Evolutionary conservation across 2,329 filamentous ascomycete genomes (phyloP).

Genomic region (Alternaria hordeiaustralica): DNA sequence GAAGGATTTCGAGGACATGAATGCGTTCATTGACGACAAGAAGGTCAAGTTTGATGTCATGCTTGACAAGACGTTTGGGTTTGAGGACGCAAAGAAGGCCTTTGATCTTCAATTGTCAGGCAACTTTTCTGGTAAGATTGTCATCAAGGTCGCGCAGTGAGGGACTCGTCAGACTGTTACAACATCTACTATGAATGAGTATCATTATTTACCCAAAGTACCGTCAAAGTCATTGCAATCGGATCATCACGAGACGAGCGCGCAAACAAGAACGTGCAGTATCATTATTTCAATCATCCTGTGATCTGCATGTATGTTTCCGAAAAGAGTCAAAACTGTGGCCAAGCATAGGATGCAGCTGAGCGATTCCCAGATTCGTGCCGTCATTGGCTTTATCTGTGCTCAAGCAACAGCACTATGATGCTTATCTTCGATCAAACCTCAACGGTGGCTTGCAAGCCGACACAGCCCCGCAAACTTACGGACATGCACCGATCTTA

Average conservation of each 20-base stretch:
- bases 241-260: no score
- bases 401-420: neutral
- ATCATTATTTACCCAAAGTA: neutral
- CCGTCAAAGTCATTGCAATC: no score
- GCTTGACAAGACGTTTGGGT: conserved; percentile 44
- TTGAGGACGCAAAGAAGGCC: conserved; percentile 42
- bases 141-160: conserved; percentile 20
- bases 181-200: neutral
- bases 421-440: neutral
- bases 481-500: neutral
- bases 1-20: conserved; percentile 53
- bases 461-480: neutral
- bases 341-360: neutral
- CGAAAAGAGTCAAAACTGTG: neutral
- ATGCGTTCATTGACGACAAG: conserved; percentile 42
- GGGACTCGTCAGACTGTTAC: neutral
- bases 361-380: neutral
- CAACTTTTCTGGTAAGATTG: conserved; percentile 43
- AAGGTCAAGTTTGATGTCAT: conserved; percentile 36
- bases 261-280: neutral
- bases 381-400: neutral
- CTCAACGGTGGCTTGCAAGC: conserved; percentile 6
- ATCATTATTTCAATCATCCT: neutral
- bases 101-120: conserved; percentile 46
- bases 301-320: neutral